Evolutionary conservation across 768 basidiomycete genomes (phyloP), one percentile per base, ranked within the genome.

Genomic region (Dictyophora rubrovolvata): DNA sequence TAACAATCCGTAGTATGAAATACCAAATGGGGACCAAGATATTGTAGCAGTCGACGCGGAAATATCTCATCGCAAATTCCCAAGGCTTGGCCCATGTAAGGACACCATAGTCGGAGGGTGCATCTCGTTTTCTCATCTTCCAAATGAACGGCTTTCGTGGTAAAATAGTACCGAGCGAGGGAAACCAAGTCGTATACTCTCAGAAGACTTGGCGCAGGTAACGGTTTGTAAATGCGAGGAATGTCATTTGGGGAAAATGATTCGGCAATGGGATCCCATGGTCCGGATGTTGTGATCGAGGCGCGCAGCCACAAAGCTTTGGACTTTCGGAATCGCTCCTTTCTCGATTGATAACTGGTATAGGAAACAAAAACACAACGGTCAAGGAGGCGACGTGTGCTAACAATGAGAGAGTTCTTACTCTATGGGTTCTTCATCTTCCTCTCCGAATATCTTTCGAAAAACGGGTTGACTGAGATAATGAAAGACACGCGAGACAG

Each of bases 81-180:
- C 36, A 56, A 34, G 5, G 55, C 55, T 21, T 56, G 55, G 11
- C 36, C 55, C 55, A 56, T 56, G 28, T 28, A 54, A 28, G 53
- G 53, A 54, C 18, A 54, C 53, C 53, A 54, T 10, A 56, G 20
- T n/a, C 55, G 42, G 8, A 56, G 22, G 3, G 34, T 22, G 42
- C 55, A 56, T 36, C 3, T 37, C 11, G 42, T 42, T 11, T 56
- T 46, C 42, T 56, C 55, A 34, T 48, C 42, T 21, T 56, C 55
- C 11, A 56, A 16, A 21, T 56, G 55, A 2, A 37, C 47, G 2
- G 55, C 55, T 35, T 56, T 48, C 17, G 17, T 12, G 34, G n/a
- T 47, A 22, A 56, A 56, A 23, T 46, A 56, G 42, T 46, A 56
- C 21, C 55, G 42, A n/a, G 4, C 55, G 2, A 21, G 55, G 11